Evolutionary conservation across 2,329 filamentous ascomycete species (phyloP), one percentile per base, ranked within the genome.

Genomic region (Biscogniauxia marginata): DNA sequence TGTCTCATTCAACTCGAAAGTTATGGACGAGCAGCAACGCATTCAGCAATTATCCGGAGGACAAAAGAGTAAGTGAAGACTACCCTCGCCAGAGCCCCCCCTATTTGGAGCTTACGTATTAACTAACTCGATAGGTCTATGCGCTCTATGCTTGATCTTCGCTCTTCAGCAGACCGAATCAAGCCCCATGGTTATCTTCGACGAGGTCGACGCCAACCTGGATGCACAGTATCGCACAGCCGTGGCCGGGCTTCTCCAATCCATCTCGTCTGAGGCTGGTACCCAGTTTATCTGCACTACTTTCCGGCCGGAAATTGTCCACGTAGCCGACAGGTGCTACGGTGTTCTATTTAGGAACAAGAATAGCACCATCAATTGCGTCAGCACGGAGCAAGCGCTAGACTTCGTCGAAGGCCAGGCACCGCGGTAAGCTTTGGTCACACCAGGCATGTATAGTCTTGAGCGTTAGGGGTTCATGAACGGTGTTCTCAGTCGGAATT

Each of bases 81-180:
- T 48, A 24, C 48, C 22, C 24, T 51, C 8, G 3, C 6, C 24
- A 23, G 62, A 68, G 13, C 13, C 4, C 16, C 46, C 48, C 25
- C 5, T 21, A 18, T n/a, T n/a, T n/a, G n/a, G 19, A 18, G 20
- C 7, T 30, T 43, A 50, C n/a, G n/a, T 39, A 51, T 62, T 67
- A 62, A 67, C 59, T 52, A 43, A 1, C 60, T 67, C 60, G 51
- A 59, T 24, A 92, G 90, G 91, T 84, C 80, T 98, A 60, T 98
- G 93, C 74, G 95, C 95, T 8, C 84, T 99, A n/a, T 96, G 95
- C 46, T 85, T 99, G 51, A 96, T 99, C 65, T 99, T 99, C 71
- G 95, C 95, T n/a, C 96, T 99, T 65, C 95, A 99, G 75, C 91
- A 93, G 65, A 96, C 93, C 57, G 95, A 99, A 72, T 95, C 93